Percentiles rank a stretch among this genome's conserved stretches.
These are phyloP conservation scores for Fennellomyces sp. DNA, from an alignment of 371 early-diverging fungal species.

Conservation along the genomic window DNA sequence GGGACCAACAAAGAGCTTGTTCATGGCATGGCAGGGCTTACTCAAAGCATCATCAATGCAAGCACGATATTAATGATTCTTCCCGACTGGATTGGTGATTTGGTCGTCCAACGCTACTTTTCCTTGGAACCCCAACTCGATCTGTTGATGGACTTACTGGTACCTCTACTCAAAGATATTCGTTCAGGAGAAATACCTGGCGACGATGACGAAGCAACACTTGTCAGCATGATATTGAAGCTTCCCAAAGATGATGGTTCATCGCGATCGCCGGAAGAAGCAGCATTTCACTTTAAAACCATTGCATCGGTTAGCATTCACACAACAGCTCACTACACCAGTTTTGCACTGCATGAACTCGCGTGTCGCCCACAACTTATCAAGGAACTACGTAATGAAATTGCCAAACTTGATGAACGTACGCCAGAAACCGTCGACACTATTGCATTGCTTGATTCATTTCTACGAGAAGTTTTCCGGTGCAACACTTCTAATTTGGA, in stretches of 20 bases:
- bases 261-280: conserved; percentile 17
- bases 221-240: conserved; percentile 24
- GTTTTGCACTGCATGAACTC: conserved; percentile 35
- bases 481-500: conserved; percentile 28
- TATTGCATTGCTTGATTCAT: conserved; percentile 50
- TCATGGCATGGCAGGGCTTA: conserved; percentile 28
- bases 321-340: conserved; percentile 33
- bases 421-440: conserved; percentile 30
- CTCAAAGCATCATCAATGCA: conserved; percentile 33
- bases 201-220: conserved; percentile 18
- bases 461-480: conserved; percentile 48
- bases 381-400: conserved; percentile 22
- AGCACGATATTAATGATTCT: conserved; percentile 17
- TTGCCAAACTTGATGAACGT: conserved; percentile 10
- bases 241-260: conserved; percentile 29
- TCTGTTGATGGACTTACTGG: conserved; percentile 28
- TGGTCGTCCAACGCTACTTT: conserved; percentile 22
- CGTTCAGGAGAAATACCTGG: conserved; percentile 7
- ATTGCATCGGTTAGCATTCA: conserved; percentile 44
- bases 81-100: conserved; percentile 28
- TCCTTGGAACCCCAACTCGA: conserved; percentile 36
- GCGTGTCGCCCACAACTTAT: conserved; percentile 30
- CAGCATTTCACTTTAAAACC: conserved; percentile 31
- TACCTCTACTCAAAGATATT: conserved; percentile 23
- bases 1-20: conserved; percentile 21